Percentiles rank a stretch among this genome's conserved stretches.
Conservation (phyloP, 225 moss, liverwort and hornwort species). For the Anthoceros angustus region DNA sequence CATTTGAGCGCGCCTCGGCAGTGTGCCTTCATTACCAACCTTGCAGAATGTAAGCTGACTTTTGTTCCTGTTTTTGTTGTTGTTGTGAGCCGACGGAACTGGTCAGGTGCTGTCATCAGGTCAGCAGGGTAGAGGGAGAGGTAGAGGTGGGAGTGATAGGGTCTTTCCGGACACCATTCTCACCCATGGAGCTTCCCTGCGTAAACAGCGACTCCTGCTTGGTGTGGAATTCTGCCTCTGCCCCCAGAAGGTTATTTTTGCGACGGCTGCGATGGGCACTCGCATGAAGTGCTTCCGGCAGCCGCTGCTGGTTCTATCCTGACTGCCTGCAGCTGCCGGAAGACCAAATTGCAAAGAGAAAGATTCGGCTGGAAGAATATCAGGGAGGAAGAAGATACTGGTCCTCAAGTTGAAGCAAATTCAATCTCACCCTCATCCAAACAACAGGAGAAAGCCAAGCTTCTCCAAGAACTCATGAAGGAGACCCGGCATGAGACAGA, state of each 20-base stretch:
- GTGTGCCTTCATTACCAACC: too few relatives aligned
- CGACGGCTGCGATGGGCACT: not conserved
- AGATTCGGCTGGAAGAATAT: not conserved
- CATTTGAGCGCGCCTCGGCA: too few relatives aligned
- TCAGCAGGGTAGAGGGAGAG: too few relatives aligned
- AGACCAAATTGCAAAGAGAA: not conserved
- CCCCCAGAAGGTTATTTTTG: not conserved
- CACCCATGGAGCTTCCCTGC: conserved; percentile 1
- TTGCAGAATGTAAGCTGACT: too few relatives aligned
- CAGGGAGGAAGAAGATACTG: not conserved
- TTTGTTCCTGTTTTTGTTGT: too few relatives aligned
- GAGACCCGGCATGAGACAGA: too few relatives aligned
- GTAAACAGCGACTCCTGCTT: not conserved
- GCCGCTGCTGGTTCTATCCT: not conserved
- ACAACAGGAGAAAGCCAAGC: not conserved
- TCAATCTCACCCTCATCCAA: conserved; percentile 2
- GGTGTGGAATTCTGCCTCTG: not conserved
- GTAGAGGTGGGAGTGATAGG: too few relatives aligned
- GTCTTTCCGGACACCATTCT: too few relatives aligned
- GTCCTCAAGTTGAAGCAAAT: not conserved
- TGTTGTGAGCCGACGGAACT: too few relatives aligned
- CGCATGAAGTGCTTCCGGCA: not conserved
- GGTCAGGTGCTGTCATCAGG: too few relatives aligned
- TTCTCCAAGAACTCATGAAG: not conserved
- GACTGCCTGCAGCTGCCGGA: conserved; percentile 1